Base-by-base conservation (phyloP, 306 rosid genomes). In the Vigna hirtella region DNA sequence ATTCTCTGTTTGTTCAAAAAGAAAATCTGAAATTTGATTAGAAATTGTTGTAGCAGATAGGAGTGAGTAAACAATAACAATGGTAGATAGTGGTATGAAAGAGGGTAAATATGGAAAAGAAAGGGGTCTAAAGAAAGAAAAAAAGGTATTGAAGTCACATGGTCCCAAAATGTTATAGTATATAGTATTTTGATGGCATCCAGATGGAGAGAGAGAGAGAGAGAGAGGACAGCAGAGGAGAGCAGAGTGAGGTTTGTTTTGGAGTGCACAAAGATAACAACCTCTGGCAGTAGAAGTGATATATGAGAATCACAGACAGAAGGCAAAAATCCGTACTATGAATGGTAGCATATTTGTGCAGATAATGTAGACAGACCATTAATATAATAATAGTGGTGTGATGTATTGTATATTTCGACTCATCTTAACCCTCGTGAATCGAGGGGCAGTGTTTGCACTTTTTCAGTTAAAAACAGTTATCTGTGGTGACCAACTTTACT, bases 231-330 rank as follows among this genome's bases (percentile, higher is more conserved):
- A 15, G 77, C 70, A 70, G 52, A 48, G 59, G 67, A 78, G 53
- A 17, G 77, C 66, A 81, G 77, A 62, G 84, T 73, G 76, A 80
- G 84, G 83, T 85, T 87, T 87, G 90, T 84, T 86, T 86, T 80
- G 68, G 83, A 86, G 91, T 83, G 90, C 93, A 86, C 93, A 82
- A 84, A 85, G 89, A 91, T 93, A 91, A 91, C 93, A 88, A 91
- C 82, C 88, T 93, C 89, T 85, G 91, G 73, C 91, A 85, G 86
- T 86, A 40, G 74, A 85, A 86, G 63, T 86, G 83, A 82, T 65
- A 85, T 81, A 79, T 66, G 82, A 84, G 83, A 87, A 88, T 79
- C 86, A 78, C 51, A 82, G 87, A 71, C 88, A 88, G 14, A 53
- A 82, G 83, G 65, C 75, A 36, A 77, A 84, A 67, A 68, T 87